Percentiles rank a stretch among this genome's conserved stretches.
Evolutionary conservation across 2,329 filamentous ascomycete genomes (phyloP).

Genomic region (Celoporthe dispersa): DNA sequence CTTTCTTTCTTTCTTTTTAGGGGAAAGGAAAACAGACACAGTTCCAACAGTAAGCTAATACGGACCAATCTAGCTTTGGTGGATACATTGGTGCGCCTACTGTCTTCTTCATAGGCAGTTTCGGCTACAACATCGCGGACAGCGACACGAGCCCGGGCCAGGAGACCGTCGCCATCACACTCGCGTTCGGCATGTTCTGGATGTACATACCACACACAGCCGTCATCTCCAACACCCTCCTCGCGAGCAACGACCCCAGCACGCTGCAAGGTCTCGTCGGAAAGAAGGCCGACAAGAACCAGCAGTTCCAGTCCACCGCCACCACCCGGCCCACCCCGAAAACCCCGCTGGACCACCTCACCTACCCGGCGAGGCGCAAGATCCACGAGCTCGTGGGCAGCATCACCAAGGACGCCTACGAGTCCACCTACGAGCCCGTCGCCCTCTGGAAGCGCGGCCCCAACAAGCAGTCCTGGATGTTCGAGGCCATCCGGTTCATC

Average conservation of each 20-base stretch:
- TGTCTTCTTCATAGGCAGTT: conserved; percentile 37
- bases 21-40: too few species aligned
- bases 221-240: conserved; percentile 34
- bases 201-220: conserved; percentile 37
- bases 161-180: conserved; percentile 29
- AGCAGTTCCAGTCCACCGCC: not conserved
- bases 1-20: not conserved
- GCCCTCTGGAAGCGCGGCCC: conserved; percentile 7
- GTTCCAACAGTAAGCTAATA: not conserved
- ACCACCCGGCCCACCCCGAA: not conserved
- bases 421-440: conserved; percentile 4
- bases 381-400: not conserved
- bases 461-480: conserved; percentile 12
- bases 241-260: conserved; percentile 38
- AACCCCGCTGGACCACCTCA: not conserved
- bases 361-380: not conserved
- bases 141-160: conserved; percentile 32
- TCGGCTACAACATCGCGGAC: conserved; percentile 34
- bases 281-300: not conserved
- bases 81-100: conserved; percentile 36
- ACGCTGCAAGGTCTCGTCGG: conserved; percentile 33
- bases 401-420: conserved; percentile 8
- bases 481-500: conserved; percentile 1
- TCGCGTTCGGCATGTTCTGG: conserved; percentile 24
- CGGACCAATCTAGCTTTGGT: conserved; percentile 29